Base-by-base conservation (phyloP, 768 basidiomycete genomes). In the Auricularia sp. region DNA sequence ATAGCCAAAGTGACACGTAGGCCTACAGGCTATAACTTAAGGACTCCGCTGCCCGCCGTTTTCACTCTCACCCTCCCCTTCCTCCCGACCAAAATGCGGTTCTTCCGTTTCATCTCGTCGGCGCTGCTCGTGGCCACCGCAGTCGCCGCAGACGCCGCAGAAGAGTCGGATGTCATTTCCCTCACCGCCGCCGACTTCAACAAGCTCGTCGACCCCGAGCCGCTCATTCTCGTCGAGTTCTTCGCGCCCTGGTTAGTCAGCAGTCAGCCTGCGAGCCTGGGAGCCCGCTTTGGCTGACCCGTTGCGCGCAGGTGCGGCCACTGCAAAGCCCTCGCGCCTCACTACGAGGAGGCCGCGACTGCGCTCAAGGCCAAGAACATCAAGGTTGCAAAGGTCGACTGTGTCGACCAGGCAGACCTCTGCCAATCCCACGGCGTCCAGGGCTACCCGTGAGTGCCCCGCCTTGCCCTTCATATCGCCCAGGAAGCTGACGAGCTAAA, bases 381-480 rank as follows among this genome's bases (percentile, higher is more conserved):
- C 78, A 89, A 89, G 74, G 77, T 99, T 62, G 94, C 94, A 68
- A 96, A 98, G 74, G 95, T 98, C 61, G 93, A 98, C 80, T 98
- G 96, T 75, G 96, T 97, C 56, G 94, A 91, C 67, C 81, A 98
- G 71, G 85, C 88, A 33, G 94, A 96, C 63, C 84, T 99, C 36
- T 99, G 97, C 77, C 87, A 91, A 73, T 71, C 82, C 61, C 87
- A 94, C 65, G 94, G 90, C 51, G 84, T 99, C 54, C 86, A 88
- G 74, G 96, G 96, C 16, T 99, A 99, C 79, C 94, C 94, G 93
- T 94, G 71, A 71, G 92, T 80, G 5, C 21, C 16, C 47, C 21
- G 3, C 36, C 14, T 58, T 60, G 62, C 59, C 29, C 63, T 60
- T 47, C 43, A 11, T 39, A 35, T 42, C 16, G 23, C 6, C 2